A percentile compares a stretch with the other conserved stretches of the same genome.
These are phyloP conservation scores for Euphorbia lathyris DNA, from an alignment of 345 rosid species.

Conservation along the genomic window DNA sequence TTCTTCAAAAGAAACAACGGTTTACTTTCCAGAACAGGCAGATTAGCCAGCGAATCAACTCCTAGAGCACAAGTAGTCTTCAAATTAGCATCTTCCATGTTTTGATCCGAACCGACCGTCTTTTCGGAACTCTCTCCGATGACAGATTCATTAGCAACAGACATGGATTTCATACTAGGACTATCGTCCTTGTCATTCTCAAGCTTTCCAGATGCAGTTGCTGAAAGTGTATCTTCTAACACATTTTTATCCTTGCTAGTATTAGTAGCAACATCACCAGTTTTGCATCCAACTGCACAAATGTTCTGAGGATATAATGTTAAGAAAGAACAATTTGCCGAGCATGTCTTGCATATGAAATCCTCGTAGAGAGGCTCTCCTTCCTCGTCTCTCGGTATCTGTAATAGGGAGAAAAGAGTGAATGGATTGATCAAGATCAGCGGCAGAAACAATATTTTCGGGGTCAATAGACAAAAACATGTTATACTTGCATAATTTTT, in stretches of 20 bases:
- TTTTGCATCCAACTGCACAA: slow-evolving; percentile 43
- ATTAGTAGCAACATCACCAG: slow-evolving; percentile 22
- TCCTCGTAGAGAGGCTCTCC: slow-evolving; percentile 88
- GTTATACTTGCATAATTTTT: no score
- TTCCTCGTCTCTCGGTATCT: slow-evolving; percentile 89
- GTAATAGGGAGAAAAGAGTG: neutral
- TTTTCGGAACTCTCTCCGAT: slow-evolving; percentile 50
- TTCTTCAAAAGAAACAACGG: slow-evolving; percentile 77
- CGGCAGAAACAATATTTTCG: no score
- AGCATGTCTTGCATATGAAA: slow-evolving; percentile 78
- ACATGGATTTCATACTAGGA: slow-evolving; percentile 21
- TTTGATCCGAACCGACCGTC: slow-evolving; percentile 22
- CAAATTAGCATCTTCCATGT: slow-evolving; percentile 17
- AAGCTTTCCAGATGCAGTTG: slow-evolving; percentile 36
- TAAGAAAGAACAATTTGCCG: slow-evolving; percentile 64
- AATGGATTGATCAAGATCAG: neutral
- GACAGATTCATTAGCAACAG: slow-evolving; percentile 26
- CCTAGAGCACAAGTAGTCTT: slow-evolving; percentile 42
- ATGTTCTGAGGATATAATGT: slow-evolving; percentile 55
- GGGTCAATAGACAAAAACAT: no score
- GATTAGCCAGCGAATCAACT: slow-evolving; percentile 17
- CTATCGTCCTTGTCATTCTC: slow-evolving; percentile 33
- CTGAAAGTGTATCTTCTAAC: slow-evolving; percentile 34
- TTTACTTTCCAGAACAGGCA: slow-evolving; percentile 39
- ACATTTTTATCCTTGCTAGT: slow-evolving; percentile 50